A percentile compares a stretch with the other conserved stretches of the same genome.
Conservation (phyloP, 768 basidiomycete species). For the Lactifluus subvellereus region DNA sequence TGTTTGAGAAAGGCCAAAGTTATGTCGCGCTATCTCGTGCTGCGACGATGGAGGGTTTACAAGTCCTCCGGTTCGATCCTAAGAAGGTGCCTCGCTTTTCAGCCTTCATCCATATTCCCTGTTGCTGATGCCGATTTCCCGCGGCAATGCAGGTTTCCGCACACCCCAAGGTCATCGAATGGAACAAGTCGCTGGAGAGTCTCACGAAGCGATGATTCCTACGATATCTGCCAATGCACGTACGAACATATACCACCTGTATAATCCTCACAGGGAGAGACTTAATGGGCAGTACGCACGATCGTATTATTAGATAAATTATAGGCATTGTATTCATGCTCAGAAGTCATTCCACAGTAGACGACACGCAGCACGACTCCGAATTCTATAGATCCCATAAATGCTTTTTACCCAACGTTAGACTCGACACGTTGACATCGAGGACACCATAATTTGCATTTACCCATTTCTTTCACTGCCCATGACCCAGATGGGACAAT, state of each 20-base stretch:
- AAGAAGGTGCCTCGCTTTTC: slow-evolving; percentile 37
- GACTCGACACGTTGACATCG: neutral
- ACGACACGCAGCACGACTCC: neutral
- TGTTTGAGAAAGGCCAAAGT: slow-evolving; percentile 59
- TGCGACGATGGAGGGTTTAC: slow-evolving; percentile 47
- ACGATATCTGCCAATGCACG: neutral
- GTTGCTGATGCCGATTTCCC: neutral
- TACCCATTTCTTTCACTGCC: neutral
- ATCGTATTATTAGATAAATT: slow-evolving; percentile 13
- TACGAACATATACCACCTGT: slow-evolving; percentile 1
- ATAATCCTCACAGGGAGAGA: neutral
- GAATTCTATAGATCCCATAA: neutral
- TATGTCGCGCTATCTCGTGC: slow-evolving; percentile 50
- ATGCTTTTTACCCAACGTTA: neutral
- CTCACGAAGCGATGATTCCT: neutral
- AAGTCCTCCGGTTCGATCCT: slow-evolving; percentile 48
- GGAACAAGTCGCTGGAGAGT: slow-evolving; percentile 34
- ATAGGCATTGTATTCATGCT: neutral
- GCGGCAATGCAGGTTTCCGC: slow-evolving; percentile 34
- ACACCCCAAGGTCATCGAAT: slow-evolving; percentile 41
- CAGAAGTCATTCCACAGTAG: neutral
- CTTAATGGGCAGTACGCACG: neutral
- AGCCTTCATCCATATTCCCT: neutral
- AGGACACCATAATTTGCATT: neutral
- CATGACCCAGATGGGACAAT: too few relatives aligned